Percentiles rank a stretch among this genome's conserved stretches.
Evolutionary conservation across 1,284 basidiomycete genomes (phyloP).

Genomic region (Golubevia pallescens): DNA sequence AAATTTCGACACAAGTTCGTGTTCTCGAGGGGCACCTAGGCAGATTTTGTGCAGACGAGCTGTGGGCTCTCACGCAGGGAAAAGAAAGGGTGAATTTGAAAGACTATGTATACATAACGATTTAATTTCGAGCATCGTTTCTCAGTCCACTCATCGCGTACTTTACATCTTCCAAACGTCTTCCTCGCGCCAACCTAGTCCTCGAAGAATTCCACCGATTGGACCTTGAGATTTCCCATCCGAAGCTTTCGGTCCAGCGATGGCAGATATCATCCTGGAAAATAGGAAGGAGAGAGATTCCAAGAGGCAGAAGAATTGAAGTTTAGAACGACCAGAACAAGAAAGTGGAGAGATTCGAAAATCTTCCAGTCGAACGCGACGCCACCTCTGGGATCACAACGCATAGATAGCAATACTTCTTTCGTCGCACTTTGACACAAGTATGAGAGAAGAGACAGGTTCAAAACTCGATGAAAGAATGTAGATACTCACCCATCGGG

Average conservation of each 20-base stretch:
- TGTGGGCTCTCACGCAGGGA: too few relatives aligned
- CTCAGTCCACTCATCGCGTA: too few relatives aligned
- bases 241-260: conserved; percentile 8
- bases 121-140: too few relatives aligned
- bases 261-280: conserved; percentile 10
- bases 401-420: too few relatives aligned
- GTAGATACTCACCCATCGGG: conserved; percentile 10
- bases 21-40: too few relatives aligned
- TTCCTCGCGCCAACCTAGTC: conserved; percentile 7
- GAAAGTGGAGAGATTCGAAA: background rate
- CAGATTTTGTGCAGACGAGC: too few relatives aligned
- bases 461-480: background rate
- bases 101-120: too few relatives aligned
- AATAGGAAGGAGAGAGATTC: background rate
- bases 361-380: too few relatives aligned
- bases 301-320: background rate
- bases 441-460: background rate
- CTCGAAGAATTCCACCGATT: conserved; percentile 12
- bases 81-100: too few relatives aligned
- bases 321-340: background rate
- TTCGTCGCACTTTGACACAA: too few relatives aligned
- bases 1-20: too few relatives aligned
- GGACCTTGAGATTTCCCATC: conserved; percentile 11
- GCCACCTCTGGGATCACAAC: too few relatives aligned
- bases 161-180: conserved; percentile 11